Conservation (phyloP, 805 yeast species). For the Candida nitratophila region DNA sequence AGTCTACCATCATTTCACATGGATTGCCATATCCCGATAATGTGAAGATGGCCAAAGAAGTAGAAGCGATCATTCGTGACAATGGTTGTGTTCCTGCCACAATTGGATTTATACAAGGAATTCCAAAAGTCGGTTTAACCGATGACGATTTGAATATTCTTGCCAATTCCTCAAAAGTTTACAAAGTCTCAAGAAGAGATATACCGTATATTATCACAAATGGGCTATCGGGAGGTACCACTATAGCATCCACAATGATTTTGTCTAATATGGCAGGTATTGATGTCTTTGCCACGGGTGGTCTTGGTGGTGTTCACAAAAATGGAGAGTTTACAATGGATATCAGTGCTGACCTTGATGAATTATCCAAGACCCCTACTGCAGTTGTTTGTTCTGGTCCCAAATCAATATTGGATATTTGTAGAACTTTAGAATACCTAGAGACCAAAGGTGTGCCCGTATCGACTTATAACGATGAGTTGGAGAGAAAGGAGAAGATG, state of each 20-base stretch:
- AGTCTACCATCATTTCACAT: constrained; percentile 83
- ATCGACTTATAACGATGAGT: constrained; percentile 39
- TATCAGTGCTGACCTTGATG: constrained; percentile 82
- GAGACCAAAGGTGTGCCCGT: constrained; percentile 92
- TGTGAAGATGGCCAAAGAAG: constrained; percentile 60
- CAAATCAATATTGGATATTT: constrained; percentile 75
- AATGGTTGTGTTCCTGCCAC: constrained; percentile 81
- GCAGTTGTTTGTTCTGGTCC: constrained; percentile 94
- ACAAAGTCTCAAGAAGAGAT: constrained; percentile 76
- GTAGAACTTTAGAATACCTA: constrained; percentile 73
- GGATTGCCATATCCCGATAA: constrained; percentile 82
- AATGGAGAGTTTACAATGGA: constrained; percentile 73
- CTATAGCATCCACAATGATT: constrained; percentile 86
- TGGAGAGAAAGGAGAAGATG: constrained; percentile 24
- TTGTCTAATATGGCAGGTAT: constrained; percentile 70
- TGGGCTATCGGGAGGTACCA: constrained; percentile 74
- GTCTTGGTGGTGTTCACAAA: constrained; percentile 86
- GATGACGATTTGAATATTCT: constrained; percentile 8
- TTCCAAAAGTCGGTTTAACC: constrained; percentile 60
- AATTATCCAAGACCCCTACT: constrained; percentile 73
- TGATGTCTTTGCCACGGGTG: constrained; percentile 86
- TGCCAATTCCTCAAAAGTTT: constrained; percentile 19
- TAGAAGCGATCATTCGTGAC: constrained; percentile 52
- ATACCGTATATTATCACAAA: constrained; percentile 63
- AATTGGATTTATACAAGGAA: constrained; percentile 67